A percentile compares a stretch with the other conserved stretches of the same genome.
These are phyloP conservation scores for Chamaecrista fasciculata DNA, from an alignment of 306 rosid species.

Conservation along the genomic window DNA sequence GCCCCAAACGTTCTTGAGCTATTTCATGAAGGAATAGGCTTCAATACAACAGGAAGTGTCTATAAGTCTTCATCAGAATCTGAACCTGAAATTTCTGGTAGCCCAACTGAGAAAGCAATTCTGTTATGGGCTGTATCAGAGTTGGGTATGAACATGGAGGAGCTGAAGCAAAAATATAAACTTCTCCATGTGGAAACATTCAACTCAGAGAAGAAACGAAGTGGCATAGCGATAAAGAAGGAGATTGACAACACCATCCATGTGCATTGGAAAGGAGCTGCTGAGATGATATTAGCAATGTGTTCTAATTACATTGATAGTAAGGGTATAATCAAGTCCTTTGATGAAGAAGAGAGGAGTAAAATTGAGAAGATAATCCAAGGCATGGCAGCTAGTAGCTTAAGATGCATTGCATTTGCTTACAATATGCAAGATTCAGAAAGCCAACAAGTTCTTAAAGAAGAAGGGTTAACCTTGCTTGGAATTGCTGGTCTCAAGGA, in stretches of 20 bases:
- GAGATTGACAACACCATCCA: slow-evolving; percentile 42
- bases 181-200: slow-evolving; percentile 78
- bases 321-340: slow-evolving; percentile 42
- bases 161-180: slow-evolving; percentile 44
- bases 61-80: slow-evolving; percentile 43
- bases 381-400: slow-evolving; percentile 89
- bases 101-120: slow-evolving; percentile 84
- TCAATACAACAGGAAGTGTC: slow-evolving; percentile 71
- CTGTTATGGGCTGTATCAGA: slow-evolving; percentile 68
- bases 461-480: slow-evolving; percentile 59
- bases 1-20: slow-evolving; percentile 43
- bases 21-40: slow-evolving; percentile 66
- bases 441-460: slow-evolving; percentile 32
- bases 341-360: slow-evolving; percentile 47
- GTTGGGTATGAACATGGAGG: slow-evolving; percentile 66
- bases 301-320: slow-evolving; percentile 57
- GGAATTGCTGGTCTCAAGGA: slow-evolving; percentile 86
- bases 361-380: slow-evolving; percentile 55
- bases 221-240: slow-evolving; percentile 64
- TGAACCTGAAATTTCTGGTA: slow-evolving; percentile 74
- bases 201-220: slow-evolving; percentile 80
- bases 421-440: slow-evolving; percentile 47
- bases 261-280: slow-evolving; percentile 93
- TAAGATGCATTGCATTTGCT: slow-evolving; percentile 85
- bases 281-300: slow-evolving; percentile 77